phyloP scores from a whole-genome alignment of 371 early-diverging fungal species.

The Mucor velutinosus region DNA sequence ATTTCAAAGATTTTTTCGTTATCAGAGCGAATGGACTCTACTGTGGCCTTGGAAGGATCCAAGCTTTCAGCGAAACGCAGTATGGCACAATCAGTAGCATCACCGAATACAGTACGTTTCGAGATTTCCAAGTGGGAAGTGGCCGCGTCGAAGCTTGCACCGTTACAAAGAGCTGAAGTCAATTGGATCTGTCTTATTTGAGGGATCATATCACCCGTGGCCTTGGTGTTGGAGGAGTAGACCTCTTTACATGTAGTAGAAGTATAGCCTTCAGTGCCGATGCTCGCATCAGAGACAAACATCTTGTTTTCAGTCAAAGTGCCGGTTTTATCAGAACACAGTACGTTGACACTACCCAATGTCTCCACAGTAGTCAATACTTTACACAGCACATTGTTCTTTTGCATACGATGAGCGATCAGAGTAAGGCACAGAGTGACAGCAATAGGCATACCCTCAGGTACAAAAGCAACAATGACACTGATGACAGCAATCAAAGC shows the following conservation, averaged over 20 bases:
- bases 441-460: slow-evolving; percentile 65
- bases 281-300: slow-evolving; percentile 55
- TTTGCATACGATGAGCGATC: slow-evolving; percentile 62
- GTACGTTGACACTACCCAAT: slow-evolving; percentile 64
- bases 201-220: slow-evolving; percentile 24
- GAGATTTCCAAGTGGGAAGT: slow-evolving; percentile 44
- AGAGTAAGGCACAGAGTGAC: slow-evolving; percentile 57
- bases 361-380: slow-evolving; percentile 70
- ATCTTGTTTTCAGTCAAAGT: slow-evolving; percentile 71
- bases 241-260: slow-evolving; percentile 22
- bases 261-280: slow-evolving; percentile 41
- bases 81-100: slow-evolving; percentile 80
- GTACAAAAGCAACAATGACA: slow-evolving; percentile 68
- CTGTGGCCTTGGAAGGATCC: slow-evolving; percentile 24
- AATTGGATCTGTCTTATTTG: slow-evolving; percentile 49
- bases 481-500: slow-evolving; percentile 76
- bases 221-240: not conserved
- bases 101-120: slow-evolving; percentile 66
- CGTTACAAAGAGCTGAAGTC: slow-evolving; percentile 66
- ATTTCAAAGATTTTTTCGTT: slow-evolving; percentile 56
- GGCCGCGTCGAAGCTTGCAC: slow-evolving; percentile 57
- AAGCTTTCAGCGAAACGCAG: slow-evolving; percentile 58
- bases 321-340: slow-evolving; percentile 77
- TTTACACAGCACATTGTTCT: slow-evolving; percentile 60
- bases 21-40: slow-evolving; percentile 17